Percentiles rank a stretch among this genome's conserved stretches.
Conservation (phyloP, 192 early-diverging fungal species). For the Entrophospora sp. region DNA sequence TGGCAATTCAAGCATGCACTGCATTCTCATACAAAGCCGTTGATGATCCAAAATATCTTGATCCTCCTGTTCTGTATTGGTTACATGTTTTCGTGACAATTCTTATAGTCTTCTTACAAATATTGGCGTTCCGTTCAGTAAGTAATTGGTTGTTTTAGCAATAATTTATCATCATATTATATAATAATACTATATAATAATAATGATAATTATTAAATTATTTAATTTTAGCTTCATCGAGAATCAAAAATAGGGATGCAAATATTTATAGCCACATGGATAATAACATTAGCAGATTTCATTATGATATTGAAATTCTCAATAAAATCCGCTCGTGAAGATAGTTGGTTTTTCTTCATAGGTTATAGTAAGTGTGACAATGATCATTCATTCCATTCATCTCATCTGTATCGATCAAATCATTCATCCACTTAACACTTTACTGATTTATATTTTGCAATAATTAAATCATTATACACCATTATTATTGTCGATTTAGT, state of each 20-base stretch:
- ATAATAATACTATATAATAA: neutral
- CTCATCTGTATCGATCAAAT: too few species aligned
- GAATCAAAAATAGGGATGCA: slow-evolving; percentile 10
- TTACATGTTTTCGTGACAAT: slow-evolving; percentile 1
- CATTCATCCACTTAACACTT: too few species aligned
- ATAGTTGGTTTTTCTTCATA: slow-evolving; percentile 9
- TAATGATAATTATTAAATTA: neutral
- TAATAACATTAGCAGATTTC: slow-evolving; percentile 3
- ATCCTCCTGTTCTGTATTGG: neutral
- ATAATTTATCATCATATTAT: too few species aligned
- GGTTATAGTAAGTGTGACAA: neutral
- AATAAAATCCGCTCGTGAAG: neutral
- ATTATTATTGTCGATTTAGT: neutral
- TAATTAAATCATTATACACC: neutral
- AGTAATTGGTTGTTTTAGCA: neutral
- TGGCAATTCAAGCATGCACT: slow-evolving; percentile 57
- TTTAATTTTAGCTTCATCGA: neutral
- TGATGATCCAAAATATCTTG: neutral
- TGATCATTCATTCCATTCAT: too few species aligned
- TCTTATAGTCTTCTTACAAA: neutral
- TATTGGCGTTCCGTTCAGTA: neutral
- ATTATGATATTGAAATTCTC: neutral
- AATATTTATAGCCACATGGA: neutral
- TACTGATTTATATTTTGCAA: neutral
- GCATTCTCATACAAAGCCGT: too few species aligned